Base-by-base conservation (phyloP, 2,329 filamentous ascomycete genomes). In the Arthrocladium fulminans region DNA sequence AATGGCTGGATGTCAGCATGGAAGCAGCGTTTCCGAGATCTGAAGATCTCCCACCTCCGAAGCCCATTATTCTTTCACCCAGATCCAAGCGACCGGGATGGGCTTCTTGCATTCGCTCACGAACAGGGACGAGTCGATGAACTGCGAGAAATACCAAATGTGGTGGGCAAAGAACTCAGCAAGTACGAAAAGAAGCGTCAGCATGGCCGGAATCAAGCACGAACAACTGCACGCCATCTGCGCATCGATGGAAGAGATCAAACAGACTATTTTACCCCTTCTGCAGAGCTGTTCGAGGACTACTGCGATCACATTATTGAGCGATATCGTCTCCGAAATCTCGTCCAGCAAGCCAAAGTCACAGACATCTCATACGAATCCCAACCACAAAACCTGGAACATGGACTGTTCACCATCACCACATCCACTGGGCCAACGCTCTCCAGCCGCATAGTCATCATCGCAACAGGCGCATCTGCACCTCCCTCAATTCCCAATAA, bases 11-110 rank as follows among this genome's bases (percentile, higher is more conserved):
- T 90, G 72, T 66, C 74, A 8, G 73, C 79, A 34, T 90, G 86
- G 86, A 78, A 84, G 38, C 68, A 72, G 12, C 73, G 84, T 2
- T 90, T 90, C 65, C 69, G 73, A 25, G 76, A 75, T 2, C 78
- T 87, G 38, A 75, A 81, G 42, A 90, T 90, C 40, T 72, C 75
- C 1, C 79, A 88, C 57, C 68, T 92, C 32, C 74, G 86, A 13
- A 88, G 84, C 55, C 86, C 84, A 0, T 85, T 90, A 82, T 84
- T 89, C 59, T 90, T 88, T 68, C 86, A 92, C 60, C 73, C 86
- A 12, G 85, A 90, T 59, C 86, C 86, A 0, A 72, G 76, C 1
- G 85, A 90, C 63, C 73, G 84, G 1, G 86, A 90, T 66, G 81
- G 81, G 0, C 67, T 90, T 57, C 67, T 89, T 19, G 81, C 80